Evolutionary conservation across 768 basidiomycete species (phyloP).

Genomic region (Lyophyllum decastes): DNA sequence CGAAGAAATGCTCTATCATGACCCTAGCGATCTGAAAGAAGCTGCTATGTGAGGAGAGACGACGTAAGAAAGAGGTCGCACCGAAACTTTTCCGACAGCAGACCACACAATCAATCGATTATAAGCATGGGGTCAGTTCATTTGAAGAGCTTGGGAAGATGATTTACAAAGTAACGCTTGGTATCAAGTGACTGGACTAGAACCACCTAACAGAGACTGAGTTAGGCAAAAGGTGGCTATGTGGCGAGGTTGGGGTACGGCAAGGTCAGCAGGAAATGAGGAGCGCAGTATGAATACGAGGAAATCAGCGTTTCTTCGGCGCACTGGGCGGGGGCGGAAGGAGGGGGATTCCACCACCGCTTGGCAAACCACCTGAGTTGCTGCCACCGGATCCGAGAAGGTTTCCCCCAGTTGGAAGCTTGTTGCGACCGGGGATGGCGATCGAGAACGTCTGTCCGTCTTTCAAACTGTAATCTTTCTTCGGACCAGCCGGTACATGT

Average conservation of each 20-base stretch:
- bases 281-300: not conserved
- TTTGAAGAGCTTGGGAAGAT: not conserved
- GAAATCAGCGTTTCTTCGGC: conserved; percentile 39
- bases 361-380: conserved; percentile 23
- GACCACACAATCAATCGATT: not conserved
- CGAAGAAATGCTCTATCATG: too few species aligned
- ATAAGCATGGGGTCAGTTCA: not conserved
- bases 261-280: not conserved
- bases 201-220: not conserved
- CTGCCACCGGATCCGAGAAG: conserved; percentile 37
- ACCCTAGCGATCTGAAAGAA: not conserved
- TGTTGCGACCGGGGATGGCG: conserved; percentile 78
- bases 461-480: conserved; percentile 93
- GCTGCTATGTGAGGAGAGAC: not conserved
- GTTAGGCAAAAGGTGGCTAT: not conserved
- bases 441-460: conserved; percentile 96
- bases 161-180: not conserved
- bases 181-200: not conserved
- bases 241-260: not conserved
- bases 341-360: conserved; percentile 58
- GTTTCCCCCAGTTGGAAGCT: conserved; percentile 35
- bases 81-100: conserved; percentile 12
- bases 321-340: conserved; percentile 82
- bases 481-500: conserved; percentile 73
- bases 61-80: not conserved